phyloP scores from a whole-genome alignment of 202 grass and related monocot species.

The Carex sylvatica region DNA sequence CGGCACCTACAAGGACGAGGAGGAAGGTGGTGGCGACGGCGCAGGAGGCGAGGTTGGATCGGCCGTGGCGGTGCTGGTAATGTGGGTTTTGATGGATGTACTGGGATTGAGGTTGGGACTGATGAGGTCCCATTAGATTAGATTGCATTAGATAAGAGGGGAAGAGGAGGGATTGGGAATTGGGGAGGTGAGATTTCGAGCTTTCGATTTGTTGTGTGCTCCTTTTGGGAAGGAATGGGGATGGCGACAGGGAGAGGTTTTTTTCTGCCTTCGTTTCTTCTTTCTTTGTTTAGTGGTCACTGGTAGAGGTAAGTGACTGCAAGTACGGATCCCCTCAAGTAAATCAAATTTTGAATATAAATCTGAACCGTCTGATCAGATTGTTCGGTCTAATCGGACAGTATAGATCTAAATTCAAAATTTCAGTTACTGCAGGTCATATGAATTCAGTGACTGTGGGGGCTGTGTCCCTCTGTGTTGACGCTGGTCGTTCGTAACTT shows the following conservation, averaged over 20 bases:
- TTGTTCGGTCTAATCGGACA: too few species aligned
- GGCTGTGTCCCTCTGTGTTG: not conserved
- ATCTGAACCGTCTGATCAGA: too few species aligned
- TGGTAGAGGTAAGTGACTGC: not conserved
- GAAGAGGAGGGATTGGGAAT: not conserved
- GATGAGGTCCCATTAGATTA: conserved; percentile 20
- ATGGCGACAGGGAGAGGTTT: not conserved
- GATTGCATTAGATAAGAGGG: not conserved
- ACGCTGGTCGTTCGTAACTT: not conserved
- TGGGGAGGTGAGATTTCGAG: conserved; percentile 1
- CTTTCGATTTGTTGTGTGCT: not conserved
- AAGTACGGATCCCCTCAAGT: too few species aligned
- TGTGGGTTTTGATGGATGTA: not conserved
- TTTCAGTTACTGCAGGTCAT: too few species aligned
- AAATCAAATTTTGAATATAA: too few species aligned
- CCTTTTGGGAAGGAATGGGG: not conserved
- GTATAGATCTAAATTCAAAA: too few species aligned
- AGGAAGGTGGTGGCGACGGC: conserved; percentile 54
- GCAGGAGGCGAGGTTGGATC: conserved; percentile 52
- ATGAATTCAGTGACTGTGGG: not conserved
- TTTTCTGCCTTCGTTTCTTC: not conserved
- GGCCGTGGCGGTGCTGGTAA: conserved; percentile 25
- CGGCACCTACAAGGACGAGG: conserved; percentile 35
- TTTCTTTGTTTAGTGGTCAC: not conserved
- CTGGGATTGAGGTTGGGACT: not conserved